Evolutionary conservation across 768 basidiomycete genomes (phyloP).

Genomic region (Hirschioporus abietinus): DNA sequence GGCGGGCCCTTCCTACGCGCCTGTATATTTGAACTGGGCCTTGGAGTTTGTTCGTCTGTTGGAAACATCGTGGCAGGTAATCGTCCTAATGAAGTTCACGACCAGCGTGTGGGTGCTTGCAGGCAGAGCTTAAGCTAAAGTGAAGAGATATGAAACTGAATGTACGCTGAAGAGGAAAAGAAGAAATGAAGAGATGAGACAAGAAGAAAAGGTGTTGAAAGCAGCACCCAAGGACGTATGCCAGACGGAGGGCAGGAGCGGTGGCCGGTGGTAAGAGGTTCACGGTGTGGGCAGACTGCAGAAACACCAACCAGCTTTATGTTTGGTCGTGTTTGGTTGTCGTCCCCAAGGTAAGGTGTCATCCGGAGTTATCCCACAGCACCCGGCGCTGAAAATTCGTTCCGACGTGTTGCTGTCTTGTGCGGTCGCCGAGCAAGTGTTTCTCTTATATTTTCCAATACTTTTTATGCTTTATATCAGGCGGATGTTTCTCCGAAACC

Average conservation of each 20-base stretch:
- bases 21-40: conserved; percentile 27
- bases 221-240: conserved; percentile 16
- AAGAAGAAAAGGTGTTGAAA: conserved; percentile 11
- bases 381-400: too few relatives aligned
- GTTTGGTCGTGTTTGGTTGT: neutral
- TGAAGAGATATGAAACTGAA: conserved; percentile 33
- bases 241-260: conserved; percentile 9
- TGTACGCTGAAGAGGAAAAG: conserved; percentile 18
- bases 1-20: conserved; percentile 48
- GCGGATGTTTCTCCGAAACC: too few relatives aligned
- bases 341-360: neutral
- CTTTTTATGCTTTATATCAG: too few relatives aligned
- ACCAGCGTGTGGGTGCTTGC: conserved; percentile 27
- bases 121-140: conserved; percentile 31
- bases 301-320: neutral
- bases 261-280: conserved; percentile 1
- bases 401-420: neutral
- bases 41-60: conserved; percentile 14
- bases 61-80: conserved; percentile 23
- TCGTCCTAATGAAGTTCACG: conserved; percentile 27
- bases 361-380: too few relatives aligned
- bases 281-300: neutral
- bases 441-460: neutral
- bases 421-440: neutral
- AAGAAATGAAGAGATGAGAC: conserved; percentile 17